These are phyloP conservation scores for Murraya koenigii DNA, from an alignment of 345 rosid genomes.

Conservation along the genomic window DNA sequence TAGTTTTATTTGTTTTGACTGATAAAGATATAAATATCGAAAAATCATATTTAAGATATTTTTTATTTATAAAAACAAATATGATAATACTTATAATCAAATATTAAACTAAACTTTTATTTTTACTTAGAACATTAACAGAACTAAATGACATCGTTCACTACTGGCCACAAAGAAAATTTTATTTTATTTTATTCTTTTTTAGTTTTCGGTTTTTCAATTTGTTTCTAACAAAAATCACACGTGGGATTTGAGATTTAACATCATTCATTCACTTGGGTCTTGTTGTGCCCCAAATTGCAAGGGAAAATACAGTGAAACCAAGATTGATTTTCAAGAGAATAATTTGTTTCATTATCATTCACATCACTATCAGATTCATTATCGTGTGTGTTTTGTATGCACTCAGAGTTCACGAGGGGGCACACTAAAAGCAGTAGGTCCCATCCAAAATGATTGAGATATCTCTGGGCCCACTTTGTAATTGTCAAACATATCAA, in stretches of 20 bases:
- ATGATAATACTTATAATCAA: too few relatives aligned
- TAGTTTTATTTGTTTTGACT: too few relatives aligned
- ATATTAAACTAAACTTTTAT: not conserved
- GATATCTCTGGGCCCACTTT: constrained; percentile 24
- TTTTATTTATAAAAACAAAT: too few relatives aligned
- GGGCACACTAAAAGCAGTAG: constrained; percentile 22
- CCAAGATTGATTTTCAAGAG: not conserved
- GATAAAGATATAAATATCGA: fast-evolving
- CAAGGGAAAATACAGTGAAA: not conserved
- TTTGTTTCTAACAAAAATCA: not conserved
- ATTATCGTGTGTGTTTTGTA: not conserved
- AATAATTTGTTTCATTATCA: constrained; percentile 11
- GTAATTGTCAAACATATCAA: constrained; percentile 10
- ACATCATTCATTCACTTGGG: not conserved
- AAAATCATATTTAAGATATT: too few relatives aligned
- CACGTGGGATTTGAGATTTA: not conserved
- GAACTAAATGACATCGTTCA: too few relatives aligned
- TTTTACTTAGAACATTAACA: too few relatives aligned
- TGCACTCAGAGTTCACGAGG: constrained; percentile 41
- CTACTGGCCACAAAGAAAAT: too few relatives aligned
- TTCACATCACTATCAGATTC: not conserved
- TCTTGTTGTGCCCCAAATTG: not conserved
- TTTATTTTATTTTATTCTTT: too few relatives aligned
- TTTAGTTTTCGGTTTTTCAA: too few relatives aligned
- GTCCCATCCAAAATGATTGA: constrained; percentile 37